A percentile compares a stretch with the other conserved stretches of the same genome.
Evolutionary conservation across 106 monocot genomes (phyloP).

Genomic region (Agapanthus africanus): DNA sequence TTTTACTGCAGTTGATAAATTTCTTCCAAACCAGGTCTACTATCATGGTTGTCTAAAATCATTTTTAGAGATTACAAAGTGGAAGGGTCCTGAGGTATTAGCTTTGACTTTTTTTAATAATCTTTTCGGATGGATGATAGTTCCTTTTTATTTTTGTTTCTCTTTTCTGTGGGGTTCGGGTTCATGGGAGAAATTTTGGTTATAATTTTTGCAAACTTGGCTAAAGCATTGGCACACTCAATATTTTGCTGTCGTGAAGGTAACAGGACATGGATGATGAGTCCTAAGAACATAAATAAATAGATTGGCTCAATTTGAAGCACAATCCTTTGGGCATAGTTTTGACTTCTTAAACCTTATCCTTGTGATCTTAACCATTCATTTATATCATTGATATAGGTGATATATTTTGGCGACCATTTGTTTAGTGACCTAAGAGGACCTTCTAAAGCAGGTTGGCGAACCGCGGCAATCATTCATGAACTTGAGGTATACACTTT

Average conservation of each 20-base stretch:
- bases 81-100: slow-evolving; percentile 92
- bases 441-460: slow-evolving; percentile 96
- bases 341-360: background rate
- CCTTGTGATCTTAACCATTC: background rate
- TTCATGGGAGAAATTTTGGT: no score
- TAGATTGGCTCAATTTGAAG: slow-evolving; percentile 2
- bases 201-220: no score
- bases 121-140: no score
- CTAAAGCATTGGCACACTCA: no score
- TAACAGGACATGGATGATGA: no score
- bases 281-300: background rate
- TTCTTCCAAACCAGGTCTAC: slow-evolving; percentile 77
- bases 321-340: background rate
- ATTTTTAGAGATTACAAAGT: slow-evolving; percentile 90
- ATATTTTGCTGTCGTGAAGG: no score
- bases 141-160: no score
- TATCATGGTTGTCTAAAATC: slow-evolving; percentile 94
- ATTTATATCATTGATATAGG: slow-evolving; percentile 36
- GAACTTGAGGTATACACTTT: slow-evolving; percentile 75
- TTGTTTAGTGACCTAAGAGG: slow-evolving; percentile 94
- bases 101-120: background rate
- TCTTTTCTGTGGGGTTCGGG: no score
- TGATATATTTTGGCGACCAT: slow-evolving; percentile 99
- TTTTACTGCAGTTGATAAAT: slow-evolving; percentile 80
- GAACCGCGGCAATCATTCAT: slow-evolving; percentile 94